phyloP scores from a whole-genome alignment of 2,329 filamentous ascomycete species.

The Pseudogymnoascus sp. region DNA sequence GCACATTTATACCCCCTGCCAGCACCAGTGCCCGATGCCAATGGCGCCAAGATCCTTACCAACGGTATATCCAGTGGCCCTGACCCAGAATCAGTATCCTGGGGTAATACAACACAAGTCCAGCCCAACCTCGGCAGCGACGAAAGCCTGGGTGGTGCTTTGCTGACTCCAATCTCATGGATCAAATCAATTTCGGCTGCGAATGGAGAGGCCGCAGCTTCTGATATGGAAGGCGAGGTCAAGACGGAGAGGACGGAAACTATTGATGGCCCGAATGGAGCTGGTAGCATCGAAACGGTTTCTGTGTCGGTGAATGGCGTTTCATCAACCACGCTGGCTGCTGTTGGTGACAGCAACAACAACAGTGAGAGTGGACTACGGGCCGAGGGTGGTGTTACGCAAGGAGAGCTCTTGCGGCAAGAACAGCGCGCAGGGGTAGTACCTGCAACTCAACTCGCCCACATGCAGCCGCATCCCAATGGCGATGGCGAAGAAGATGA shows the following conservation, averaged over 20 bases:
- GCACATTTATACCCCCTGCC: constrained; percentile 78
- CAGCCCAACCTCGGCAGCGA: constrained; percentile 64
- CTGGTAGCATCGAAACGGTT: constrained; percentile 74
- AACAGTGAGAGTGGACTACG: constrained; percentile 22
- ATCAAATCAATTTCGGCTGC: constrained; percentile 35
- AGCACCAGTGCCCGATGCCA: constrained; percentile 53
- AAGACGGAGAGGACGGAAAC: constrained; percentile 72
- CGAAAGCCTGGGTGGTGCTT: constrained; percentile 80
- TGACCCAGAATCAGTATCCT: constrained; percentile 37
- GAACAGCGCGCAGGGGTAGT: constrained; percentile 79
- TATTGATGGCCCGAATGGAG: constrained; percentile 73
- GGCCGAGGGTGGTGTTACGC: constrained; percentile 56
- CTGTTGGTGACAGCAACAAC: constrained; percentile 24
- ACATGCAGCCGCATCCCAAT: constrained; percentile 29
- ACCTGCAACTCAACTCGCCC: constrained; percentile 53
- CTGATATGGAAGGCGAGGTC: constrained; percentile 52
- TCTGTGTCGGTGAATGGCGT: constrained; percentile 69
- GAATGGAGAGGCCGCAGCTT: constrained; percentile 22
- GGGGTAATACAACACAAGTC: constrained; percentile 40
- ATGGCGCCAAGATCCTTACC: constrained; percentile 45
- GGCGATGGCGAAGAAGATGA: constrained; percentile 50
- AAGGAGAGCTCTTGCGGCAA: constrained; percentile 79
- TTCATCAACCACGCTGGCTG: constrained; percentile 36
- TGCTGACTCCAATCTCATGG: constrained; percentile 94
- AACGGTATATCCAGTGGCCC: constrained; percentile 51